Percentiles rank a stretch among this genome's conserved stretches.
Evolutionary conservation across 345 rosid genomes (phyloP).

Genomic region (Arabidopsis thaliana): DNA sequence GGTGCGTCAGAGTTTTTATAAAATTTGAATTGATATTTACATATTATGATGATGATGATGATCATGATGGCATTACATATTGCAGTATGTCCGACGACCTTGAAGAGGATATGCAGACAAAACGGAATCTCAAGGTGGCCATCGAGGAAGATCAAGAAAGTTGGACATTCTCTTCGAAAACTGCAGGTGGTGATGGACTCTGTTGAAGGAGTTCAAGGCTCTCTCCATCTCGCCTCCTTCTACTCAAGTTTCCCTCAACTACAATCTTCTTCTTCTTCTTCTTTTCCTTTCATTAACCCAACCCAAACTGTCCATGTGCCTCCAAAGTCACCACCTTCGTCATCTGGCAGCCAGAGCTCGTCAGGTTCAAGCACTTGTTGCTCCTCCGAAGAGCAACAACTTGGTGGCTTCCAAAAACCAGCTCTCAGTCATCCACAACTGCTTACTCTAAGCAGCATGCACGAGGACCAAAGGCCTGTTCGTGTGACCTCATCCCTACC

Average conservation of each 20-base stretch:
- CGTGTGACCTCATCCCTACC: slow-evolving; percentile 51
- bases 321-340: slow-evolving; percentile 71
- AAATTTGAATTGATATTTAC: not conserved
- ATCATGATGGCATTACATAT: slow-evolving; percentile 29
- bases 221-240: slow-evolving; percentile 81
- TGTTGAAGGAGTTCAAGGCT: slow-evolving; percentile 75
- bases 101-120: slow-evolving; percentile 93
- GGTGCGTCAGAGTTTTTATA: slow-evolving; percentile 52
- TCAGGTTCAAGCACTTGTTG: slow-evolving; percentile 72
- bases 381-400: slow-evolving; percentile 60
- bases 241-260: slow-evolving; percentile 84
- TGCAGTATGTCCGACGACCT: slow-evolving; percentile 95
- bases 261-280: slow-evolving; percentile 57
- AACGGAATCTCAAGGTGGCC: slow-evolving; percentile 96
- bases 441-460: slow-evolving; percentile 49
- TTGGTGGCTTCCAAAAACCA: slow-evolving; percentile 54
- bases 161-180: slow-evolving; percentile 81
- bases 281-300: slow-evolving; percentile 36
- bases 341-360: slow-evolving; percentile 77
- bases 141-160: slow-evolving; percentile 93
- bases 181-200: slow-evolving; percentile 82
- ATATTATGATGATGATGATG: slow-evolving; percentile 3
- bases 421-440: slow-evolving; percentile 60
- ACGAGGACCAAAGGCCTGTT: slow-evolving; percentile 51
- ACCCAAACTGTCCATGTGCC: slow-evolving; percentile 44